Evolutionary conservation across 2,329 filamentous ascomycete species (phyloP).

Genomic region (Beauveria sp.): DNA sequence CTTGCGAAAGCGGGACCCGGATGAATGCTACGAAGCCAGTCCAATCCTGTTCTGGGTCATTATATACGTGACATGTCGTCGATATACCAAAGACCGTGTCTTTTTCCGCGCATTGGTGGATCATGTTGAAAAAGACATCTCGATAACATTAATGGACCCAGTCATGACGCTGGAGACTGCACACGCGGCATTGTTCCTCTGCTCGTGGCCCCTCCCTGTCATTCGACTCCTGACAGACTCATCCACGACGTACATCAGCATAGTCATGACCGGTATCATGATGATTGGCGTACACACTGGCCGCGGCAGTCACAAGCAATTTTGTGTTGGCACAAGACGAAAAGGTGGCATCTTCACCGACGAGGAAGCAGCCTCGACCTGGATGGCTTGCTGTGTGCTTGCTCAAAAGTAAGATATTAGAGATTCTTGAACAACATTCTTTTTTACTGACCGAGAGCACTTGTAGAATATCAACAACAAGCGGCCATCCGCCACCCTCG

Average conservation of each 20-base stretch:
- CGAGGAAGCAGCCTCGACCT: constrained; percentile 45
- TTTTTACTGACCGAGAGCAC: constrained; percentile 3
- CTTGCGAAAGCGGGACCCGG: constrained; percentile 40
- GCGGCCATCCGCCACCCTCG: constrained; percentile 41
- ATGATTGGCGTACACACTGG: constrained; percentile 46
- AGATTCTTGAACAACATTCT: not conserved
- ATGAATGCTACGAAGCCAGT: constrained; percentile 40
- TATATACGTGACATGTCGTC: constrained; percentile 41
- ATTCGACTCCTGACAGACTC: constrained; percentile 46
- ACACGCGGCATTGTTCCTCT: constrained; percentile 44
- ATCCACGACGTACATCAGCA: constrained; percentile 37
- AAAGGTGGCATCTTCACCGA: constrained; percentile 38
- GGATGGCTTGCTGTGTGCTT: constrained; percentile 46
- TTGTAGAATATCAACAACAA: constrained; percentile 30
- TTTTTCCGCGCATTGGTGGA: constrained; percentile 39
- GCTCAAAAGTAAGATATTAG: constrained; percentile 34
- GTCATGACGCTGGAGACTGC: constrained; percentile 40
- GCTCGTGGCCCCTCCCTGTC: constrained; percentile 43
- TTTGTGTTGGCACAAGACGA: constrained; percentile 33
- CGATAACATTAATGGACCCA: constrained; percentile 33
- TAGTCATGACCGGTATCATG: constrained; percentile 40
- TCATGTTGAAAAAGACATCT: constrained; percentile 39
- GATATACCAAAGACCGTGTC: constrained; percentile 36
- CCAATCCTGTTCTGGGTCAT: constrained; percentile 49
- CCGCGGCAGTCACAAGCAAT: constrained; percentile 42